Percentiles rank a stretch among this genome's conserved stretches.
Evolutionary conservation across 106 monocot genomes (phyloP).

Genomic region (Dendrobium officinale): DNA sequence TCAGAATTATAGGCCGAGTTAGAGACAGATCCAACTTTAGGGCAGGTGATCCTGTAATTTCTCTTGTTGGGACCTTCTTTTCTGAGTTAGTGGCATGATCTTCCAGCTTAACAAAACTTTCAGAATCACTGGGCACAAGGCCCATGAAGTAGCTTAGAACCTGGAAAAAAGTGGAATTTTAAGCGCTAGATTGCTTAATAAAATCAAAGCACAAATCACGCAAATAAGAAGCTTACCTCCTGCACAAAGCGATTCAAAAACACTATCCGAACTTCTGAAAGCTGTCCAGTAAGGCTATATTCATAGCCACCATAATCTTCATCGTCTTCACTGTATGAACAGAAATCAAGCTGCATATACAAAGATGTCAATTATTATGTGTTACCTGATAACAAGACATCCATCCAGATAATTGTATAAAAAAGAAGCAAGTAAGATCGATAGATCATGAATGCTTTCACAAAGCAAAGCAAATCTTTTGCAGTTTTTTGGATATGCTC

Average conservation of each 20-base stretch:
- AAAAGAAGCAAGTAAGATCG: not conserved
- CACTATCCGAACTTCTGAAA: conserved; percentile 93
- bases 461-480: not conserved
- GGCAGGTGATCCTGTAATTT: conserved; percentile 92
- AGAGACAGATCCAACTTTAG: conserved; percentile 87
- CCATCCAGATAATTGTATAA: not conserved
- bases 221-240: conserved; percentile 50
- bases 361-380: not conserved
- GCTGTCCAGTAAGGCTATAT: conserved; percentile 81
- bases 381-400: not conserved
- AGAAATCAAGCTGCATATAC: conserved; percentile 83
- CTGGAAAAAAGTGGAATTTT: conserved; percentile 29
- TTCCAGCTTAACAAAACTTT: conserved; percentile 69
- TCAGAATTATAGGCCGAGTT: conserved; percentile 77
- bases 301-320: conserved; percentile 88
- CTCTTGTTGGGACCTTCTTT: conserved; percentile 68
- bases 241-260: conserved; percentile 93
- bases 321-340: conserved; percentile 65
- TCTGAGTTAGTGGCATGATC: conserved; percentile 82
- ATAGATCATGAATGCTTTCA: not conserved
- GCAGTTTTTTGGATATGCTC: too few species aligned
- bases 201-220: not conserved
- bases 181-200: not conserved
- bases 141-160: conserved; percentile 85
- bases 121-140: conserved; percentile 56